Base-by-base conservation (phyloP, 495 filamentous ascomycete species). In the Penicillium atrosanguineum region DNA sequence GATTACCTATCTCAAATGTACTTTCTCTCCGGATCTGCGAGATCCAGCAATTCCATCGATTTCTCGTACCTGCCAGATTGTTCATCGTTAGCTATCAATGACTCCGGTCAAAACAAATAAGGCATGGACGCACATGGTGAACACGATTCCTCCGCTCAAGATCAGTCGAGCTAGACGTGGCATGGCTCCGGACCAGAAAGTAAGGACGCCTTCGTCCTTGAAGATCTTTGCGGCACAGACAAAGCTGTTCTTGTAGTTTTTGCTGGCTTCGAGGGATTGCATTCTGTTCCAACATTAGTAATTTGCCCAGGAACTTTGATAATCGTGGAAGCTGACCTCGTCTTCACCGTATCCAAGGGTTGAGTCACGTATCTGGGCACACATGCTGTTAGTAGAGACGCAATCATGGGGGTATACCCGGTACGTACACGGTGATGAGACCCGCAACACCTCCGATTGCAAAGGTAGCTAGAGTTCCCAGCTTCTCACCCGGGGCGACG, bases 271-370 rank as follows among this genome's bases (percentile, higher is more conserved):
- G 40, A 96, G 87, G 25, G 89, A 94, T 84, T 98, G 94, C 95
- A 98, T 98, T 52, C 91, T 86, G 56, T 51, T 29, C 15, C 28
- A n/a, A 8, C 12, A 29, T 68, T 38, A 67, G 57, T 37, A 18
- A 12, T 21, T 48, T 4, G 2, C 23, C 16, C 34, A 9, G 15
- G 4, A 2, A 12, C 16, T 5, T 25, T 36, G 8, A 44, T 28
- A n/a, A 41, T 41, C 28, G 26, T 12, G 16, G 15, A 7, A 19
- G 56, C 65, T 34, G 64, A 86, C 83, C 85, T 82, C 52, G 94
- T 98, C 78, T 98, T 98, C 50, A 98, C 82, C 0, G 92, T 96
- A 65, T 98, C 94, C 36, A 98, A 74, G 14, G 94, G 94, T 72
- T 97, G 94, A 7, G 94, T 88, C 11, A 76, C 78, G 60, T 81